Evolutionary conservation across 225 moss, liverwort and hornwort genomes (phyloP), one percentile per base, ranked within the genome.

Genomic region (Marchantia polymorpha): DNA sequence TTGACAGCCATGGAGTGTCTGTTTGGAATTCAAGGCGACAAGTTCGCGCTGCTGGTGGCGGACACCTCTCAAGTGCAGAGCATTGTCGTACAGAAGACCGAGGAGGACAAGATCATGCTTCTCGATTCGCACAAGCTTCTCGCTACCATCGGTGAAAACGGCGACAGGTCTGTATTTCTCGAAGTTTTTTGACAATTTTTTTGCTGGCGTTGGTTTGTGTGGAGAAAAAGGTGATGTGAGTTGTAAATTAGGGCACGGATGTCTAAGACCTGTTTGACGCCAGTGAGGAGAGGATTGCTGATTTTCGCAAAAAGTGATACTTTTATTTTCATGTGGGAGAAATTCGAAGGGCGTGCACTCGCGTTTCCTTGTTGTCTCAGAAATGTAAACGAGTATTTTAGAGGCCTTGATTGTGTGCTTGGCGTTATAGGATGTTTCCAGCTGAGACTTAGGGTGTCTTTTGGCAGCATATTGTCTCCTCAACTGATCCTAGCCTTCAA

Each of bases 41-140:
- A 90, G 56, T 96, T 96, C 64, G 92, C 91, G 54, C 85, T 96
- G n/a, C 85, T 96, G 73, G 96, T 96, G 74, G 86, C 96, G 16
- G 94, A 96, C 51, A 91, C 93, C 1, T 94, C 93, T 58, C 89
- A 92, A 72, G 96, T 93, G 80, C 96, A 96, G 90, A 96, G 96
- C 83, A 96, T 93, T 79, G 96, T 96, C 26, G 88, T 96, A 77
- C 94, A 96, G 85, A 96, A 94, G 88, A 96, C 91, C 2, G 90
- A 91, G 54, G 96, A 96, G 86, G 96, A 96, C 89, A 96, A 96
- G 86, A 94, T 96, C 86, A 92, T 96, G 93, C 83, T 92, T 52
- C 91, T 96, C 47, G 96, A 96, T 81, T 91, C 91, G 50, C 88
- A 92, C 85, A 96, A 96, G 90, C 92, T 96, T 2, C 84, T 96